Evolutionary conservation across 768 basidiomycete genomes (phyloP).

Genomic region (Pulveroboletus sp.): DNA sequence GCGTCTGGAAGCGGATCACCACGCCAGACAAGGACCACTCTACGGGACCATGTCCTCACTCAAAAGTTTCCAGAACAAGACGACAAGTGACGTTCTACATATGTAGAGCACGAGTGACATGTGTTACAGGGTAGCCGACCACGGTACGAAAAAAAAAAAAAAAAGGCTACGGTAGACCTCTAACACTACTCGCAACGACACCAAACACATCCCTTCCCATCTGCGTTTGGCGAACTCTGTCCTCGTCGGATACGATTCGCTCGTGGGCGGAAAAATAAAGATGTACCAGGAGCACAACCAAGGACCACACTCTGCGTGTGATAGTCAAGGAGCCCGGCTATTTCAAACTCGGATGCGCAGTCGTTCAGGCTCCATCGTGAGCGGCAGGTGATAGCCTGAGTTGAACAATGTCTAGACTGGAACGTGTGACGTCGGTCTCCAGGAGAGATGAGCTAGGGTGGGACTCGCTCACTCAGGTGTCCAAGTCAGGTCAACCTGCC

Average conservation of each 20-base stretch:
- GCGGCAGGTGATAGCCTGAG: constrained; percentile 14
- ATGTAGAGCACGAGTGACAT: no score
- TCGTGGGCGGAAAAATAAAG: neutral
- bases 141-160: neutral
- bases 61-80: no score
- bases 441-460: neutral
- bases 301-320: constrained; percentile 24
- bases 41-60: no score
- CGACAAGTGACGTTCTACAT: no score
- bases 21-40: no score
- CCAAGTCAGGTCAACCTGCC: constrained; percentile 10
- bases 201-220: neutral
- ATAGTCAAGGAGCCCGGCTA: constrained; percentile 28
- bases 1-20: no score
- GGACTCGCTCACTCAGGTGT: neutral
- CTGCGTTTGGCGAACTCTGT: neutral
- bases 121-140: neutral
- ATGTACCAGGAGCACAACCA: constrained; percentile 19
- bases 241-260: constrained; percentile 18
- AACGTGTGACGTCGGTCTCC: no score
- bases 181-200: neutral
- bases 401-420: neutral
- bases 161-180: neutral
- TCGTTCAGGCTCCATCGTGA: constrained; percentile 7
- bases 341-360: constrained; percentile 14